These are phyloP conservation scores for Akanthomyces dipterigenus DNA, from an alignment of 2,329 filamentous ascomycete species.

Conservation along the genomic window DNA sequence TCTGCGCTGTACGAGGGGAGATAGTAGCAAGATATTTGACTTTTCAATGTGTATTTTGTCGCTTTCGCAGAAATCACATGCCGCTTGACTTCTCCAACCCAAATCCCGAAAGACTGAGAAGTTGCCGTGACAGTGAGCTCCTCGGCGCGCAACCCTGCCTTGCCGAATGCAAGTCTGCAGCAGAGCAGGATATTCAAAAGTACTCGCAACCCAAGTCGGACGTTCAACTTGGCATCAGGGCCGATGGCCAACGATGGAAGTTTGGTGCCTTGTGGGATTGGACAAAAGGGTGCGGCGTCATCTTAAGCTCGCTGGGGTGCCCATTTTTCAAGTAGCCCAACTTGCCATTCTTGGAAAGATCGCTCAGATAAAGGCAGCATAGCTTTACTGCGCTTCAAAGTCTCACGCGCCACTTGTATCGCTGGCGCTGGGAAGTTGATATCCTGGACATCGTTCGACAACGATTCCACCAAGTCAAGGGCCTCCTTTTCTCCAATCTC, in stretches of 20 bases:
- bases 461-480: conserved; percentile 41
- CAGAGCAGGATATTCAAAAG: not conserved
- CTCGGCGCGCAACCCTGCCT: no score
- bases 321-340: conserved; percentile 52
- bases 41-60: no score
- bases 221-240: no score
- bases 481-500: conserved; percentile 36
- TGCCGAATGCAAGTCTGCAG: not conserved
- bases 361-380: conserved; percentile 51
- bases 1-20: not conserved
- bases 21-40: no score
- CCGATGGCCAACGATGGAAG: no score
- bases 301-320: conserved; percentile 22
- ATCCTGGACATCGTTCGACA: conserved; percentile 53
- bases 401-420: conserved; percentile 36
- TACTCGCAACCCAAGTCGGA: no score
- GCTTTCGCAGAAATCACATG: no score
- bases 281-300: not conserved
- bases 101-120: no score
- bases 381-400: conserved; percentile 40
- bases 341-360: conserved; percentile 58
- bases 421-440: conserved; percentile 46
- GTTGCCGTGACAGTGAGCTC: no score
- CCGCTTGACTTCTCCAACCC: no score
- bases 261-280: no score